A percentile compares a stretch with the other conserved stretches of the same genome.
phyloP scores from a whole-genome alignment of 2,329 filamentous ascomycete species.

The Apiospora koreana region DNA sequence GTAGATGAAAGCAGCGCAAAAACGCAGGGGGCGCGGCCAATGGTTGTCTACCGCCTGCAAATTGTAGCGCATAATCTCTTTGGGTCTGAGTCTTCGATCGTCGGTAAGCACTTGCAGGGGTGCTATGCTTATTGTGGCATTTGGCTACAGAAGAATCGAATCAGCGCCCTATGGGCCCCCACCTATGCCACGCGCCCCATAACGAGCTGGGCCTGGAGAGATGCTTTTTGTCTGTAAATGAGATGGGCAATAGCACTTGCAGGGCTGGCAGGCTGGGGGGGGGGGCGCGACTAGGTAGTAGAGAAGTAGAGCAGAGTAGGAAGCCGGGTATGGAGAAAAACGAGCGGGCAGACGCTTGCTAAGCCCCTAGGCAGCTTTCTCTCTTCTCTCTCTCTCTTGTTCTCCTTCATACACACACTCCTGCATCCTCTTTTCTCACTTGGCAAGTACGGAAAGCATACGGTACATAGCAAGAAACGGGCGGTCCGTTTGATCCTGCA shows the following conservation, averaged over 20 bases:
- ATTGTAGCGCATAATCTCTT: not conserved
- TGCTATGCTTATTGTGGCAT: not conserved
- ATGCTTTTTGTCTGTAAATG: not conserved
- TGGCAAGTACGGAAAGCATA: not conserved
- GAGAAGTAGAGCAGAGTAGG: not conserved
- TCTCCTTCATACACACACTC: not conserved
- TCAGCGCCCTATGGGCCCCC: not conserved
- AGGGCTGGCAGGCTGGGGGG: not conserved
- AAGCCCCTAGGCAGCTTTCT: not conserved
- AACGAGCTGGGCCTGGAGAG: not conserved
- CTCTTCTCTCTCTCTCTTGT: not conserved
- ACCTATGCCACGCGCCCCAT: not conserved
- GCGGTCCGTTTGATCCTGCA: not conserved
- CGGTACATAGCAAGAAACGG: not conserved
- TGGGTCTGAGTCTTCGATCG: not conserved
- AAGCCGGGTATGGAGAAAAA: not conserved
- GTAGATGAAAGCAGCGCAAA: too few relatives aligned
- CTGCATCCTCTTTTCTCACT: not conserved
- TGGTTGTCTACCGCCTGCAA: not conserved
- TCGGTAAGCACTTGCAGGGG: conserved; percentile 6
- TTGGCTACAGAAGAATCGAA: not conserved
- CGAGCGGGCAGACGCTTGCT: not conserved
- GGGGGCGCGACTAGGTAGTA: not conserved
- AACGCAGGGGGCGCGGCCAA: not conserved
- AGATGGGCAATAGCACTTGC: not conserved